Evolutionary conservation across 306 rosid species (phyloP), one percentile per base, ranked within the genome.

Genomic region (Ceratonia siliqua): DNA sequence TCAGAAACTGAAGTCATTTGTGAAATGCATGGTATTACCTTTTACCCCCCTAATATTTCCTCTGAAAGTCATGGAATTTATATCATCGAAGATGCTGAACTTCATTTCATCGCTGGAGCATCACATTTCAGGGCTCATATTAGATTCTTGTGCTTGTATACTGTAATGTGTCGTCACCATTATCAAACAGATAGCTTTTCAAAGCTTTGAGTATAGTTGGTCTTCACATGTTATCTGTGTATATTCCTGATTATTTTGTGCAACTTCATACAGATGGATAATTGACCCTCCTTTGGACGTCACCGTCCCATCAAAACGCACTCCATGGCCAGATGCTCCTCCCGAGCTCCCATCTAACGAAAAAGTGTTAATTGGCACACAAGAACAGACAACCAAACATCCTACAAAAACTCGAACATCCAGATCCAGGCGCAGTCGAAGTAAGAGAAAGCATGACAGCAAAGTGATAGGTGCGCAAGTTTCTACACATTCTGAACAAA

Each of bases 241-340:
- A 14, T 27, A 45, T 28, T 7, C 32, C 49, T 81, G 55, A 67
- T 14, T 53, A 24, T 43, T 68, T 78, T 43, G 59, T 74, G 50
- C 18, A 17, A 65, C 55, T 48, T 66, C 49, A 54, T 61, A 54
- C 84, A 92, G 98, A 81, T 92, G 98, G 98, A 81, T 81, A 48
- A 87, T 90, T 38, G 90, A 88, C 53, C 86, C 87, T 81, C 94
- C 96, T 69, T 56, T 92, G 85, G 92, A 92, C 76, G 81, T 92
- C 63, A 92, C 89, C 0, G 89, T 90, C 27, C 87, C 92, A 28
- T 86, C 94, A 11, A 92, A 90, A 85, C 88, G 79, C 43, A 92
- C 94, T 8, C 96, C 96, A 64, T 90, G 97, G 97, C 97, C 96
- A 0, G 94, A 90, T 70, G 85, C 90, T 57, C 94, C 94, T 70